Conservation (phyloP, 2,329 filamentous ascomycete species). For the Verticillium albo-atrum region DNA sequence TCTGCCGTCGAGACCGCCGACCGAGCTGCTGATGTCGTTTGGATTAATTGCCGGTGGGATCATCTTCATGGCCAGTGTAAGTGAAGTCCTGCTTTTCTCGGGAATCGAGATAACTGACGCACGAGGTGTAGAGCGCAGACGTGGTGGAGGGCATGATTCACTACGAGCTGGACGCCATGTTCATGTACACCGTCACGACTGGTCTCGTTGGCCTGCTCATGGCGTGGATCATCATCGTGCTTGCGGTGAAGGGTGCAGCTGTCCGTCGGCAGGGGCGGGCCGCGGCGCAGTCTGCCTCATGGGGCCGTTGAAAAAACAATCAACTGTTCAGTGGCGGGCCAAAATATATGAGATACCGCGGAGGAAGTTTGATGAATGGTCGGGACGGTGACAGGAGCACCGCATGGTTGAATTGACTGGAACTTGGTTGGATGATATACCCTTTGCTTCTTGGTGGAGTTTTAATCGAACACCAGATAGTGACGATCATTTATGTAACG, state of each 20-base stretch:
- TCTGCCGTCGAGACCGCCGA: constrained; percentile 79
- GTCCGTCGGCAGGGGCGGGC: constrained; percentile 37
- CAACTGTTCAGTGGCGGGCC: too few relatives aligned
- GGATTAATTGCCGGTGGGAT: constrained; percentile 83
- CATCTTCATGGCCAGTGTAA: constrained; percentile 87
- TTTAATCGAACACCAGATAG: neutral
- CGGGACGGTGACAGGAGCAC: too few relatives aligned
- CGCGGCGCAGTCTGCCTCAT: too few relatives aligned
- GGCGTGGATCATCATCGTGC: constrained; percentile 73
- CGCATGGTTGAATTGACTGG: too few relatives aligned
- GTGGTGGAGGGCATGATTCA: constrained; percentile 72
- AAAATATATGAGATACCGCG: too few relatives aligned
- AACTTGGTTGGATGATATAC: neutral
- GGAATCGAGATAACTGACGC: neutral
- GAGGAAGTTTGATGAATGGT: too few relatives aligned
- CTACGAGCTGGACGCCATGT: constrained; percentile 82
- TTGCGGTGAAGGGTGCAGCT: constrained; percentile 88
- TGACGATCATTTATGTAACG: neutral
- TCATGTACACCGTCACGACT: constrained; percentile 84
- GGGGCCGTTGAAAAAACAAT: too few relatives aligned
- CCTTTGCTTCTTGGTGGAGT: neutral
- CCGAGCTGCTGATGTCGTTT: constrained; percentile 83
- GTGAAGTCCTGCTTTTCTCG: constrained; percentile 26
- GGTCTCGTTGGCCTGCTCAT: constrained; percentile 79
- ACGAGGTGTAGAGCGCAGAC: constrained; percentile 57